Evolutionary conservation across 352 stramenopile species (phyloP).

Genomic region (Phytophthora nicotianae): DNA sequence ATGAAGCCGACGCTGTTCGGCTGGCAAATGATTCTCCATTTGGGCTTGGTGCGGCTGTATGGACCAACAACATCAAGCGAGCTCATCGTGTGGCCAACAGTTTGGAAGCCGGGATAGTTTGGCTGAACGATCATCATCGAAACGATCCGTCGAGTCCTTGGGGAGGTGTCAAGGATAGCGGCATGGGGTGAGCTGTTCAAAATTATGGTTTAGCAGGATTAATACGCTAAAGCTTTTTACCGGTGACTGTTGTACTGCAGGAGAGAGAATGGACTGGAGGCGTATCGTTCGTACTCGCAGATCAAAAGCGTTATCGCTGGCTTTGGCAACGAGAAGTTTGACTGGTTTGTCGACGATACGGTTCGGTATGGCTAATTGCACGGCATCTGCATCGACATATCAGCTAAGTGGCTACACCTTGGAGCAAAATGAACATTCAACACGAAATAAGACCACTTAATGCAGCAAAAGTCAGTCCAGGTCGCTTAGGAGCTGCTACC

Average conservation of each 20-base stretch:
- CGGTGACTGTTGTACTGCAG: conserved; percentile 34
- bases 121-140: conserved; percentile 87
- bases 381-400: not conserved
- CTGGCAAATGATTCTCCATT: conserved; percentile 84
- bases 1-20: conserved; percentile 73
- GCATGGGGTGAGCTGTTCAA: conserved; percentile 50
- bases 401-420: no score
- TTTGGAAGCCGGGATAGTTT: conserved; percentile 91
- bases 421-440: not conserved
- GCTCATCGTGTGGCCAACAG: conserved; percentile 82
- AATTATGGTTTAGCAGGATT: not conserved
- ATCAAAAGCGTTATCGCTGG: conserved; percentile 75
- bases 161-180: conserved; percentile 74
- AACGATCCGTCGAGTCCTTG: conserved; percentile 68
- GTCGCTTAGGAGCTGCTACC: conserved; percentile 1
- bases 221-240: not conserved
- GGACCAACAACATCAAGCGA: conserved; percentile 77
- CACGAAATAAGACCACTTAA: not conserved
- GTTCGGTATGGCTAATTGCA: conserved; percentile 58
- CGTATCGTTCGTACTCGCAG: conserved; percentile 77
- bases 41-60: conserved; percentile 87
- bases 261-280: conserved; percentile 85
- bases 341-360: conserved; percentile 74
- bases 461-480: no score
- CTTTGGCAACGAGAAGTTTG: conserved; percentile 65